Conservation (phyloP, 768 basidiomycete genomes). For the Suillus cothurnatus region DNA sequence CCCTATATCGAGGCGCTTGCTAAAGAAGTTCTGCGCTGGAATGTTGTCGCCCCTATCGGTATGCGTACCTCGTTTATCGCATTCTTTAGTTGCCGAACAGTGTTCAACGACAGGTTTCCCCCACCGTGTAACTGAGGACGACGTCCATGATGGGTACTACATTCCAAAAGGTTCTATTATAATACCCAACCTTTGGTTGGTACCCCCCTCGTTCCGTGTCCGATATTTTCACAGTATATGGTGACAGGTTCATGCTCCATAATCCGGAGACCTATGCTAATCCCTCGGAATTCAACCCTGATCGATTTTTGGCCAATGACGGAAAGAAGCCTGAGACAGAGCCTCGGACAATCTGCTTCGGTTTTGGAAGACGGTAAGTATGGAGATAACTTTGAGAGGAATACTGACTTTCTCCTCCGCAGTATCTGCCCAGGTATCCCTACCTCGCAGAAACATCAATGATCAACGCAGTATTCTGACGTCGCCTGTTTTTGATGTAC, state of each 20-base stretch:
- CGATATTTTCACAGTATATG: slow-evolving; percentile 1
- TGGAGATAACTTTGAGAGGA: slow-evolving; percentile 9
- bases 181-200: slow-evolving; percentile 26
- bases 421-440: slow-evolving; percentile 33
- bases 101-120: slow-evolving; percentile 29
- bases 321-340: slow-evolving; percentile 49
- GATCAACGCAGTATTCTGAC: slow-evolving; percentile 24
- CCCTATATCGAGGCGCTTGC: slow-evolving; percentile 64
- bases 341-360: slow-evolving; percentile 64
- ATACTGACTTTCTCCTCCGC: slow-evolving; percentile 8
- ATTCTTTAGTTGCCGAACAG: slow-evolving; percentile 41
- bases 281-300: slow-evolving; percentile 59
- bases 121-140: slow-evolving; percentile 58
- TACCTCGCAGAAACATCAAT: neutral
- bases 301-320: slow-evolving; percentile 50
- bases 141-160: slow-evolving; percentile 60
- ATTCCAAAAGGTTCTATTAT: slow-evolving; percentile 50
- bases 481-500: slow-evolving; percentile 24
- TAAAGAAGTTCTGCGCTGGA: slow-evolving; percentile 57
- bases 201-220: slow-evolving; percentile 10
- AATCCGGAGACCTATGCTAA: slow-evolving; percentile 46
- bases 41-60: slow-evolving; percentile 42
- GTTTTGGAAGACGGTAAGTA: slow-evolving; percentile 64
- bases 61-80: slow-evolving; percentile 44
- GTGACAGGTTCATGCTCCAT: slow-evolving; percentile 33